Evolutionary conservation across 371 early-diverging fungal species (phyloP).

Genomic region (Choanephora cucurbitarum): DNA sequence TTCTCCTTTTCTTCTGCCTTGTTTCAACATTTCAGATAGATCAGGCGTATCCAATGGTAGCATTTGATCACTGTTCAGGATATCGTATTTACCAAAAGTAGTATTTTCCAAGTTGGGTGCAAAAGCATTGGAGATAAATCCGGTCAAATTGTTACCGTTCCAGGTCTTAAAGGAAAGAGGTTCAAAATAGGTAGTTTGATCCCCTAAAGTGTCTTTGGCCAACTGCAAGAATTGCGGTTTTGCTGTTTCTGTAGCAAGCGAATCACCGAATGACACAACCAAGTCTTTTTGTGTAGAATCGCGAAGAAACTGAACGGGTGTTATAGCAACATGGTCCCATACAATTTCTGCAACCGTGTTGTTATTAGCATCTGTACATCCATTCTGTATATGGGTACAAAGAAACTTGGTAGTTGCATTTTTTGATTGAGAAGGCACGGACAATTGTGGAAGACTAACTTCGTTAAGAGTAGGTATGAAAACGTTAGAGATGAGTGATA

Average conservation of each 20-base stretch:
- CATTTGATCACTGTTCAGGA: slow-evolving; percentile 9
- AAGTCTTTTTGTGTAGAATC: neutral
- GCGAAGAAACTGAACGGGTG: neutral
- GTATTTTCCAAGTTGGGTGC: neutral
- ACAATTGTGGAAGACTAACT: slow-evolving; percentile 10
- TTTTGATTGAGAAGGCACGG: neutral
- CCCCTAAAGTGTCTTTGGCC: slow-evolving; percentile 3
- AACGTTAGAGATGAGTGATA: slow-evolving; percentile 9
- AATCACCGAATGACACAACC: slow-evolving; percentile 1
- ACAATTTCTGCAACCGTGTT: slow-evolving; percentile 6
- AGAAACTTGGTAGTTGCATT: slow-evolving; percentile 7
- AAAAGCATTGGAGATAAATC: neutral
- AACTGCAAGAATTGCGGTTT: slow-evolving; percentile 6
- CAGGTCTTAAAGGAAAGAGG: neutral
- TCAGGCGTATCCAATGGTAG: slow-evolving; percentile 9
- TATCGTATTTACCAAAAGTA: neutral
- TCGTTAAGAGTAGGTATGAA: slow-evolving; percentile 19
- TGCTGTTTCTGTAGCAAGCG: slow-evolving; percentile 4
- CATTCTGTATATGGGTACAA: slow-evolving; percentile 8
- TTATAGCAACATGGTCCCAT: slow-evolving; percentile 1
- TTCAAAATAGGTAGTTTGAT: neutral
- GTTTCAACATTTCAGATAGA: slow-evolving; percentile 6
- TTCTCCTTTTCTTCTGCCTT: slow-evolving; percentile 3
- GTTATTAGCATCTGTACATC: slow-evolving; percentile 11
- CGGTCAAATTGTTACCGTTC: slow-evolving; percentile 2